Conservation (phyloP, 2,329 filamentous ascomycete genomes). For the Hypoxylon sp. region DNA sequence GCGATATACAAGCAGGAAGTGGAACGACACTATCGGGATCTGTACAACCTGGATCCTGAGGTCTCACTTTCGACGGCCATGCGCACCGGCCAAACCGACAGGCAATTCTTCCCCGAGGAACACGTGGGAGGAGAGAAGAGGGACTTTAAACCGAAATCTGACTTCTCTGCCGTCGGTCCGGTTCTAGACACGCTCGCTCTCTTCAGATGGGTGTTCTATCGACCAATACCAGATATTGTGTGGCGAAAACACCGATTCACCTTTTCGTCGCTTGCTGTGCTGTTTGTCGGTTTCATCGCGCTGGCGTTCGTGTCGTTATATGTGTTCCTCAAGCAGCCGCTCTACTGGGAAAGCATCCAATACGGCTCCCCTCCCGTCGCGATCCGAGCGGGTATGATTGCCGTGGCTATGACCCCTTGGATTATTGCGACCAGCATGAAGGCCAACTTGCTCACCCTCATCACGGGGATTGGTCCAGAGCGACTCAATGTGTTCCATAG, state of each 20-base stretch:
- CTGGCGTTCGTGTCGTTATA: conserved; percentile 83
- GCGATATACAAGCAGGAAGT: conserved; percentile 89
- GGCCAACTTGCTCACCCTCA: conserved; percentile 84
- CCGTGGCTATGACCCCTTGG: conserved; percentile 93
- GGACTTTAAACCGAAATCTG: conserved; percentile 75
- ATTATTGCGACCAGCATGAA: conserved; percentile 92
- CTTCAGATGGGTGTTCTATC: conserved; percentile 90
- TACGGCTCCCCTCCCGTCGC: conserved; percentile 91
- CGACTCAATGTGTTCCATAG: conserved; percentile 93
- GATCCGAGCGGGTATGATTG: conserved; percentile 90
- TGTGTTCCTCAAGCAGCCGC: conserved; percentile 87
- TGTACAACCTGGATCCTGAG: conserved; percentile 67
- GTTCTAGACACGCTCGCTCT: conserved; percentile 86
- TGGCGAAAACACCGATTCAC: conserved; percentile 78
- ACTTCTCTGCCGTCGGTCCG: conserved; percentile 80
- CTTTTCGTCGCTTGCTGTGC: conserved; percentile 84
- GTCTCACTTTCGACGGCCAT: conserved; percentile 62
- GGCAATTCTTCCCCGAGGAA: conserved; percentile 82
- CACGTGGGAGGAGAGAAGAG: conserved; percentile 69
- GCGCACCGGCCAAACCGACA: conserved; percentile 68
- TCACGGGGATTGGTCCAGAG: conserved; percentile 94
- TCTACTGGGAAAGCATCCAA: conserved; percentile 89
- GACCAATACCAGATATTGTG: conserved; percentile 82
- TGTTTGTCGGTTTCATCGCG: conserved; percentile 77
- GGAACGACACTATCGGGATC: conserved; percentile 72